Percentiles rank a stretch among this genome's conserved stretches.
phyloP scores from a whole-genome alignment of 306 rosid species.

The Glycyrrhiza uralensis region DNA sequence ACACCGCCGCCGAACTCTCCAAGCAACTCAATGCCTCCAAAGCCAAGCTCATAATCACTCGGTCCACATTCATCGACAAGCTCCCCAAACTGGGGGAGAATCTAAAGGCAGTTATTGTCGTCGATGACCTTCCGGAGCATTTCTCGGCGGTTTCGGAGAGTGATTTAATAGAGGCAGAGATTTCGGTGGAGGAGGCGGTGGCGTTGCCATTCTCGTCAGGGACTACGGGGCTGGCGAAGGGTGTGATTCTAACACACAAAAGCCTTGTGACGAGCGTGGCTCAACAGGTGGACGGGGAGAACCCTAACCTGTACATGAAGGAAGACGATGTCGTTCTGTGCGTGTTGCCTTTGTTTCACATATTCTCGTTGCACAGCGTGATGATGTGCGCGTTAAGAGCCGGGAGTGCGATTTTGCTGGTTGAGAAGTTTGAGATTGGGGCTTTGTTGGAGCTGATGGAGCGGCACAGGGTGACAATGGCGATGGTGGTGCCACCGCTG shows the following conservation, averaged over 20 bases:
- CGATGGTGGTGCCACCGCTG: conserved; percentile 72
- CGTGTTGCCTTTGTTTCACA: conserved; percentile 69
- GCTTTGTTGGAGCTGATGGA: conserved; percentile 37
- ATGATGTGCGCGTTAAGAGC: conserved; percentile 48
- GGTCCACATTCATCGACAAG: conserved; percentile 45
- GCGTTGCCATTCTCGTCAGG: conserved; percentile 79
- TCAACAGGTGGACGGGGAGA: conserved; percentile 77
- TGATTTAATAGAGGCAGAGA: conserved; percentile 21
- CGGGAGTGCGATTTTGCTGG: conserved; percentile 47
- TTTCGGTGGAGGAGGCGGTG: conserved; percentile 42
- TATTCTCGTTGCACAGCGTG: conserved; percentile 53
- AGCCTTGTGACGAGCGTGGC: conserved; percentile 51
- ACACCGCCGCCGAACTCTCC: conserved; percentile 52
- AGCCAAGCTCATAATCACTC: conserved; percentile 59
- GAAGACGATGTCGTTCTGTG: conserved; percentile 57
- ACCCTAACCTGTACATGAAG: conserved; percentile 49
- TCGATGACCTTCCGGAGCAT: conserved; percentile 52
- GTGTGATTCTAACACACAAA: conserved; percentile 68
- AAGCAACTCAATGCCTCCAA: conserved; percentile 45
- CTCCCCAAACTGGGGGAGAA: conserved; percentile 28
- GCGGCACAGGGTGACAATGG: conserved; percentile 50
- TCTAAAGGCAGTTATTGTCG: conserved; percentile 39
- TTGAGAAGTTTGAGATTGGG: conserved; percentile 63
- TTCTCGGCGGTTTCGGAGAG: conserved; percentile 45
- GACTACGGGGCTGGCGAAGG: conserved; percentile 75